Percentiles rank a stretch among this genome's conserved stretches.
phyloP scores from a whole-genome alignment of 192 early-diverging fungal genomes.

The Linnemannia schmuckeri region DNA sequence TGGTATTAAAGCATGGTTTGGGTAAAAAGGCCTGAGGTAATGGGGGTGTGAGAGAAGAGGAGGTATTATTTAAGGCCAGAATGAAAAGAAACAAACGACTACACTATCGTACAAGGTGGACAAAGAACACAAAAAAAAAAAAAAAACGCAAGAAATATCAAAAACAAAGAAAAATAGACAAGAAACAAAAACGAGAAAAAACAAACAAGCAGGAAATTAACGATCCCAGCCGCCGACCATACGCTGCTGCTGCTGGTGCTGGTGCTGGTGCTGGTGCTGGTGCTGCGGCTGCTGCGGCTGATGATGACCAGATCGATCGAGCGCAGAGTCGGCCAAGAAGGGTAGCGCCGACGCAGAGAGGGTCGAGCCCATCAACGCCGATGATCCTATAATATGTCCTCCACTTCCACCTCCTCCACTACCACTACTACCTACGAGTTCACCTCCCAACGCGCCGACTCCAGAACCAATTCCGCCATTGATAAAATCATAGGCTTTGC shows the following conservation, averaged over 20 bases:
- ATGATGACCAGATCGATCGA: conserved; percentile 44
- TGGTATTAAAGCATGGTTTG: background rate
- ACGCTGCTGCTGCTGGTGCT: background rate
- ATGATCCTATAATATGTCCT: background rate
- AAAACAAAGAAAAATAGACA: background rate
- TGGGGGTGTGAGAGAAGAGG: background rate
- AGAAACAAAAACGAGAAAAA: background rate
- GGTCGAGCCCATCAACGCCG: conserved; percentile 13
- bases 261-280: background rate
- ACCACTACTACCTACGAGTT: background rate
- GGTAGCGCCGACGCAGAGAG: conserved; percentile 46
- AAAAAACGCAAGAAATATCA: background rate
- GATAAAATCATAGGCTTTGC: background rate
- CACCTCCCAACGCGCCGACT: background rate
- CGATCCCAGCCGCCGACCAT: conserved; percentile 42
- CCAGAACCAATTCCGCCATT: background rate
- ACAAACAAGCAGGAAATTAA: background rate
- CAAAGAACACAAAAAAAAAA: conserved; percentile 2
- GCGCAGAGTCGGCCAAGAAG: conserved; percentile 18
- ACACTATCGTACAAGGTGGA: conserved; percentile 1
- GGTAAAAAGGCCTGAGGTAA: background rate
- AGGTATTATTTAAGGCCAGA: background rate
- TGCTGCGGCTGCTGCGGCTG: background rate
- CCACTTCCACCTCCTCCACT: background rate
- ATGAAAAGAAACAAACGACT: conserved; percentile 13